Conservation (phyloP, 1,139 yeast species). For the Pichia norvegensis region DNA sequence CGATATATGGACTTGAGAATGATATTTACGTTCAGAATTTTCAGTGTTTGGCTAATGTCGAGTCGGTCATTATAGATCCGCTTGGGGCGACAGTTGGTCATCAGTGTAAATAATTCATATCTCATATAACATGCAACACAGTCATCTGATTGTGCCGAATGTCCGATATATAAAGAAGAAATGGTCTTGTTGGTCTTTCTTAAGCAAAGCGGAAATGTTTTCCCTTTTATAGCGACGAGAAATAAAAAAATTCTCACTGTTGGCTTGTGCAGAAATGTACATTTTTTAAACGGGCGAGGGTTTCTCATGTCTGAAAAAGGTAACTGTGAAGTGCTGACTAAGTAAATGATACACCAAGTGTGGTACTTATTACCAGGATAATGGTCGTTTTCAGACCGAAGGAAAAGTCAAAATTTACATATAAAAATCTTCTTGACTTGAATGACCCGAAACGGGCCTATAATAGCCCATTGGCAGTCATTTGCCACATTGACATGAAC, state of each 20-base stretch:
- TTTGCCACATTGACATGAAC: slow-evolving; percentile 83
- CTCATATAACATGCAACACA: not conserved
- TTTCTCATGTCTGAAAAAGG: not conserved
- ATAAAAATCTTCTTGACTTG: slow-evolving; percentile 42
- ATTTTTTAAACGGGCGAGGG: not conserved
- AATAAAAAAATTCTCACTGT: too few relatives aligned
- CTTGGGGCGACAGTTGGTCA: slow-evolving; percentile 59
- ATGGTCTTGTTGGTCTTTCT: not conserved
- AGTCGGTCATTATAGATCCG: slow-evolving; percentile 49
- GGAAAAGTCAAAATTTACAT: slow-evolving; percentile 33
- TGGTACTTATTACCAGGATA: not conserved
- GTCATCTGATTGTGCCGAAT: not conserved
- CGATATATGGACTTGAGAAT: not conserved
- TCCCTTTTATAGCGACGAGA: not conserved
- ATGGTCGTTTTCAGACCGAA: slow-evolving; percentile 1
- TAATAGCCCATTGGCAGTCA: slow-evolving; percentile 65
- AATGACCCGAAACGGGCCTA: slow-evolving; percentile 40
- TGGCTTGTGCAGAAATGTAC: too few relatives aligned
- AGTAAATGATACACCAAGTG: not conserved
- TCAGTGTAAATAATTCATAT: slow-evolving; percentile 28
- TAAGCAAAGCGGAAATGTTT: not conserved
- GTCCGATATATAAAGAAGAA: not conserved
- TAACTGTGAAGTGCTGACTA: not conserved
- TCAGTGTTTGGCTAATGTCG: slow-evolving; percentile 46
- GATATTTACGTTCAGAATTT: slow-evolving; percentile 35